Evolutionary conservation across 768 basidiomycete species (phyloP).

Genomic region (Pholiota conissans): DNA sequence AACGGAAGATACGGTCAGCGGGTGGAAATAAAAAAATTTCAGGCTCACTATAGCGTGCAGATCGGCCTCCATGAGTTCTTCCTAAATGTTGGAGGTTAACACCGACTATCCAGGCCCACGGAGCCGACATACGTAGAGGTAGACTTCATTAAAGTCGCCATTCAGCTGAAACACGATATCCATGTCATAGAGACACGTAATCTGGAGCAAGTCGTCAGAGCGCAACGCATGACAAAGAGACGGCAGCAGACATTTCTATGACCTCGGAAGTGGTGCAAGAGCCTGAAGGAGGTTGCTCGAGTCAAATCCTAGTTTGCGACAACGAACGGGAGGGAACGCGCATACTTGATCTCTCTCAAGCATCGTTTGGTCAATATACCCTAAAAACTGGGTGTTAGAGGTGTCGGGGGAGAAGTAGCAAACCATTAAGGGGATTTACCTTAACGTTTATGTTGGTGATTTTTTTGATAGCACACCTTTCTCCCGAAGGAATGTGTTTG

Average conservation of each 20-base stretch:
- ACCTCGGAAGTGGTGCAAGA: slow-evolving; percentile 96
- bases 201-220: slow-evolving; percentile 46
- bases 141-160: slow-evolving; percentile 97
- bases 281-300: slow-evolving; percentile 38
- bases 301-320: slow-evolving; percentile 7
- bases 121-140: slow-evolving; percentile 63
- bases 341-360: slow-evolving; percentile 88
- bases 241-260: slow-evolving; percentile 86
- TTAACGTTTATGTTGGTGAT: slow-evolving; percentile 93
- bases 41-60: slow-evolving; percentile 89
- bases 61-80: slow-evolving; percentile 99
- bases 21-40: not conserved
- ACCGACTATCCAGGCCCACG: not conserved
- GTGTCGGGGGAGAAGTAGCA: not conserved
- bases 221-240: not conserved
- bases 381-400: slow-evolving; percentile 35
- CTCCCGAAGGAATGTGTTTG: slow-evolving; percentile 76
- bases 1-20: slow-evolving; percentile 3
- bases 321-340: slow-evolving; percentile 9
- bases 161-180: slow-evolving; percentile 92
- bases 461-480: slow-evolving; percentile 94
- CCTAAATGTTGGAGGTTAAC: slow-evolving; percentile 44
- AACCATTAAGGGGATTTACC: slow-evolving; percentile 34
- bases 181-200: slow-evolving; percentile 97
- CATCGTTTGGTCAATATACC: slow-evolving; percentile 97